Base-by-base conservation (phyloP, 2,329 filamentous ascomycete genomes). In the Cercospora nicotianae region DNA sequence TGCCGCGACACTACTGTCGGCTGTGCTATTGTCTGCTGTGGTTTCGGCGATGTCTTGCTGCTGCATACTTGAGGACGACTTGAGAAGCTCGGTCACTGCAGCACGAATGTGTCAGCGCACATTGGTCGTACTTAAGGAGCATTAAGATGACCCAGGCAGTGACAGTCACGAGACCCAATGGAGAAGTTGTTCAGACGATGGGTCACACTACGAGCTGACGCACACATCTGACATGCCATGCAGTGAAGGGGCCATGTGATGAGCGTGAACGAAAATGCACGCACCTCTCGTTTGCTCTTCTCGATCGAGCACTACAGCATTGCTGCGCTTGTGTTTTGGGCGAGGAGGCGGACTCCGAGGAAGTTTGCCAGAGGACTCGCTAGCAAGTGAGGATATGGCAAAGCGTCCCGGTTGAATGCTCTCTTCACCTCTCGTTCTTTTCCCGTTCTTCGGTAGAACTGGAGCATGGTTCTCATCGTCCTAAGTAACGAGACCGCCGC, bases 241-340 rank as follows among this genome's bases (percentile, higher is more conserved):
- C 12, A 39, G 53, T 53, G 55, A 16, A 58, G 7, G 33, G 42
- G 59, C 61, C 60, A 66, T 57, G 59, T 59, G 51, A 45, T 45
- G 28, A 13, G 18, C 20, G 31, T 36, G 12, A 59, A 42, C 31
- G 20, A 39, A 28, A 55, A 26, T 51, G 65, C 64, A 53, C 45
- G 20, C 61, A 69, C 67, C 60, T 18, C 64, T 53, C 48, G 28
- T 60, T 33, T 60, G 64, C 42, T 64, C 64, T 36, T 36, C 30
- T 13, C 30, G 51, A 60, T 31, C 55, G 31, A 64, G 48, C 9
- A 20, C 18, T 13, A 69, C 26, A 6, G 64, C 64, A 66, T 64
- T 60, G 53, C 64, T 69, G 26, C 66, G 48, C 53, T 39, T 61
- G 42, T 66, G 60, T 42, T 58, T 66, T 18, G 51, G 18, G 18